phyloP scores from a whole-genome alignment of 2,329 filamentous ascomycete species.

The Hypomyces rosellus region DNA sequence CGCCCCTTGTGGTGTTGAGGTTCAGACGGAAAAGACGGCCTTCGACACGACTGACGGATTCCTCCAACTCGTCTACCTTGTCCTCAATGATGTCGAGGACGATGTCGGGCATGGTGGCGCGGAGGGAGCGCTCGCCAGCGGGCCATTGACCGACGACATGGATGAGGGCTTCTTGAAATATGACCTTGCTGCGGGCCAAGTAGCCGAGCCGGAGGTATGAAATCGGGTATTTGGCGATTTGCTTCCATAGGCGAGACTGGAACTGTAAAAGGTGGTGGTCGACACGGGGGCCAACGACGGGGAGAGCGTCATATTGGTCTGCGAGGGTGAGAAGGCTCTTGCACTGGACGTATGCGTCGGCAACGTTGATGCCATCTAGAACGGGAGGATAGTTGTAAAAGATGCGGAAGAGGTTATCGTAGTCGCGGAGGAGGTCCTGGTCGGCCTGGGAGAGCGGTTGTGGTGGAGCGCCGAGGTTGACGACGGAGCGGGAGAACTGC shows the following conservation, averaged over 20 bases:
- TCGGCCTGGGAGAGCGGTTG: slow-evolving; percentile 51
- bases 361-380: slow-evolving; percentile 81
- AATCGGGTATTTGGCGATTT: slow-evolving; percentile 93
- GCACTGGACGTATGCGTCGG: slow-evolving; percentile 88
- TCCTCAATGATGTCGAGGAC: slow-evolving; percentile 90
- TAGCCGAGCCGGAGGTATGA: slow-evolving; percentile 88
- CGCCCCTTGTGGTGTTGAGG: slow-evolving; percentile 71
- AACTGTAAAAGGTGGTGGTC: slow-evolving; percentile 94
- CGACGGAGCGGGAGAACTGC: slow-evolving; percentile 81
- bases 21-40: slow-evolving; percentile 74
- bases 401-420: slow-evolving; percentile 90
- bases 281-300: slow-evolving; percentile 80
- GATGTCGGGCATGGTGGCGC: slow-evolving; percentile 62
- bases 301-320: slow-evolving; percentile 90
- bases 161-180: slow-evolving; percentile 81
- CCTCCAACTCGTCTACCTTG: slow-evolving; percentile 87
- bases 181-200: slow-evolving; percentile 73
- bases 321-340: slow-evolving; percentile 81
- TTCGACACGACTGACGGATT: slow-evolving; percentile 73
- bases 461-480: slow-evolving; percentile 57
- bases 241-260: slow-evolving; percentile 85
- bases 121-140: slow-evolving; percentile 67
- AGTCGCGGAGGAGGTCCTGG: slow-evolving; percentile 77
- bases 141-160: slow-evolving; percentile 97
- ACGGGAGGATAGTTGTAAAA: slow-evolving; percentile 90